Conservation (phyloP, 2,329 filamentous ascomycete species). For the Volutella citrinella region DNA sequence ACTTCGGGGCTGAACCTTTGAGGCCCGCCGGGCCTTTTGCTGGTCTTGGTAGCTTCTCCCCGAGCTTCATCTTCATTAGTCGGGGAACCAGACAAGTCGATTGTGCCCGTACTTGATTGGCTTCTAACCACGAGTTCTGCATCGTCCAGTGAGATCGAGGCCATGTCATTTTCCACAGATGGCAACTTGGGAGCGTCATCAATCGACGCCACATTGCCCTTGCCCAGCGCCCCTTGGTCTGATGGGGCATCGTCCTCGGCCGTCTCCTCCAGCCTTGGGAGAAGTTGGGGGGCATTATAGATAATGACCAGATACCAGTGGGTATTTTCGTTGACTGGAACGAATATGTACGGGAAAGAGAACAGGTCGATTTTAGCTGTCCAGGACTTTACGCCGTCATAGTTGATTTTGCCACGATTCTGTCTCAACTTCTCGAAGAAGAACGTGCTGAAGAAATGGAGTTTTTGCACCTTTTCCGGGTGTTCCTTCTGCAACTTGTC, state of each 20-base stretch:
- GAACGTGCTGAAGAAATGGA: constrained; percentile 91
- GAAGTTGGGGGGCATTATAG: constrained; percentile 74
- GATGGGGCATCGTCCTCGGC: too few relatives aligned
- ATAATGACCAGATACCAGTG: constrained; percentile 98
- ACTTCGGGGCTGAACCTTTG: constrained; percentile 42
- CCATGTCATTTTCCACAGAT: constrained; percentile 16
- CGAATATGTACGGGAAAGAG: constrained; percentile 80
- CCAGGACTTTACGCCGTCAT: constrained; percentile 82
- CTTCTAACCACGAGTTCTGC: constrained; percentile 3
- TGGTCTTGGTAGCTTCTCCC: constrained; percentile 4
- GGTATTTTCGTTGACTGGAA: constrained; percentile 81
- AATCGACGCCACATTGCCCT: constrained; percentile 6
- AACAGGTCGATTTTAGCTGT: constrained; percentile 84
- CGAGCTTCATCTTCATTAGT: too few relatives aligned
- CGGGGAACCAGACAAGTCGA: neutral
- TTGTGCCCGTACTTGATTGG: neutral
- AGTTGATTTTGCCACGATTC: constrained; percentile 66
- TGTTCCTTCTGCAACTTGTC: constrained; percentile 52
- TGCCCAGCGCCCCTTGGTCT: neutral
- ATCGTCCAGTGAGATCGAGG: constrained; percentile 23
- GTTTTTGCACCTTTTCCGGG: constrained; percentile 56
- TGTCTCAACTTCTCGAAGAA: constrained; percentile 80
- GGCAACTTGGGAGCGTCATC: constrained; percentile 9
- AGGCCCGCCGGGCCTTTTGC: constrained; percentile 14
- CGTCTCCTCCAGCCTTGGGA: constrained; percentile 26